Conservation (phyloP, 345 rosid genomes). For the Gynandropsis gynandra region DNA sequence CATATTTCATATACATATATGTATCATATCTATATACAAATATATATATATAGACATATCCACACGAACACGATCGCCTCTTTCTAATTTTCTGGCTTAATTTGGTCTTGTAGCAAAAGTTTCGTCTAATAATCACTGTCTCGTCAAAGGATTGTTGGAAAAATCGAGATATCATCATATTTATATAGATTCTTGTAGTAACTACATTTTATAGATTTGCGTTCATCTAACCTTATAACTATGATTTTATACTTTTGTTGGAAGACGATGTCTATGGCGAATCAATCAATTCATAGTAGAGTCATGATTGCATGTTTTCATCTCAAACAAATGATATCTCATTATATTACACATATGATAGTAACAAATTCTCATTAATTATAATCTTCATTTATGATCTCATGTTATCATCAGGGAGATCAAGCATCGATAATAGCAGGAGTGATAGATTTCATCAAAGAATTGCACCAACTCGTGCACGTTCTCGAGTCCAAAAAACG, state of each 20-base stretch:
- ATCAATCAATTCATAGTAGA: too few relatives aligned
- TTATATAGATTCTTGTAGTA: too few relatives aligned
- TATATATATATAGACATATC: neutral
- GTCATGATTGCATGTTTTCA: too few relatives aligned
- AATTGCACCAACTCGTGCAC: constrained; percentile 70
- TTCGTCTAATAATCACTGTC: neutral
- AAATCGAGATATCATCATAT: too few relatives aligned
- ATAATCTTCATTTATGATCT: constrained; percentile 2
- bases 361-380: constrained; percentile 9
- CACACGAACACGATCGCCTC: neutral
- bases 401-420: constrained; percentile 90
- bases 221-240: too few relatives aligned
- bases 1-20: too few relatives aligned
- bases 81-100: neutral
- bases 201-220: too few relatives aligned
- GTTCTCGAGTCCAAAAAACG: constrained; percentile 81
- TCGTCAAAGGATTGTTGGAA: too few relatives aligned
- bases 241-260: too few relatives aligned
- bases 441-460: constrained; percentile 83
- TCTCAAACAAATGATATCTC: too few relatives aligned
- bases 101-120: neutral
- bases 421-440: constrained; percentile 97
- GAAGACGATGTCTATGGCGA: too few relatives aligned
- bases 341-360: too few relatives aligned
- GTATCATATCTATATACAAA: neutral